Evolutionary conservation across 345 rosid species (phyloP), one percentile per base, ranked within the genome.

Genomic region (Lagerstroemia speciosa): DNA sequence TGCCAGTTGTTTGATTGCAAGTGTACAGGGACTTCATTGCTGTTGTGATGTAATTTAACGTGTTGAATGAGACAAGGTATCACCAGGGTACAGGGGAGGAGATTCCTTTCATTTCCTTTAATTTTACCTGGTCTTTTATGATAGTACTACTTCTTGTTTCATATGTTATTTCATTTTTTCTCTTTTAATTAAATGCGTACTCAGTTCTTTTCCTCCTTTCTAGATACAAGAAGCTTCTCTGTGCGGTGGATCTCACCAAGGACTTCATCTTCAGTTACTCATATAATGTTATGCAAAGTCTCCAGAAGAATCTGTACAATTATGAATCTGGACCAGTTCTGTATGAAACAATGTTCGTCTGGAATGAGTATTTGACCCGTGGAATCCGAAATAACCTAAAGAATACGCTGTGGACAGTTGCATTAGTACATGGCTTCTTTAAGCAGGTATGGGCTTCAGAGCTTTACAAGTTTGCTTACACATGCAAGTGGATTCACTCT

Each of bases 181-280:
- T 64, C 14, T 14, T 76, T 76, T 60, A n/a, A 27, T 53, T 30
- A 52, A 52, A n/a, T 62, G 48, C 26, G 64, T 43, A 43, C 30
- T 62, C 26, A 58, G 5, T 58, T 11, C 67, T 74, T 72, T 64
- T 75, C 68, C 77, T 73, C 68, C 74, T 74, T 55, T 55, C 63
- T 82, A 94, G 99, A 86, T 94, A 91, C 92, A 94, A 91, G 93
- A 91, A 89, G 87, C 97, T 94, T 69, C 92, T 94, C 33, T 75
- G 95, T 81, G 71, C 85, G 41, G 95, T 94, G 69, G 96, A 94
- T 83, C 96, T 94, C 71, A 82, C 97, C 26, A 91, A 86, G 88
- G 96, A 94, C 87, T 94, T 89, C 93, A 88, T 86, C 85, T 94
- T 89, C 87, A 94, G 99, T 86, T 94, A 94, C 79, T 85, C 99